Conservation (phyloP, 208 protist genomes). For the Trypanosoma theileri region DNA sequence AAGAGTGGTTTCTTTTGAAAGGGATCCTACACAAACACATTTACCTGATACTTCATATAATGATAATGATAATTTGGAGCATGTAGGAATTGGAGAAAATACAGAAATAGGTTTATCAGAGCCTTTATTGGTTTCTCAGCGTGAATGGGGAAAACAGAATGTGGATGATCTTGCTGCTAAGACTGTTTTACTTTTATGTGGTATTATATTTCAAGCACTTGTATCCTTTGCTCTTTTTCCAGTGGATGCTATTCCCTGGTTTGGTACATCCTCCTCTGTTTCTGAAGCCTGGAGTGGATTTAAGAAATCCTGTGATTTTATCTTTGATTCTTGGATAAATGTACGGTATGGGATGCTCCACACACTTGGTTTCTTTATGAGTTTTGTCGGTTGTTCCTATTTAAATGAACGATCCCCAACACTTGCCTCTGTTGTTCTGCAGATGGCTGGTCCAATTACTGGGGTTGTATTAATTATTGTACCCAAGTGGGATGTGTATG, state of each 20-base stretch:
- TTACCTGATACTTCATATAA: too few relatives aligned
- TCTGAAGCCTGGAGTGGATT: conserved; percentile 56
- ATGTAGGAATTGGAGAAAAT: too few relatives aligned
- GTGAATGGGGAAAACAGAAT: conserved; percentile 59
- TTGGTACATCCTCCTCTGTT: conserved; percentile 50
- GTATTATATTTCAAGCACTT: conserved; percentile 67
- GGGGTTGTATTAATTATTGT: conserved; percentile 72
- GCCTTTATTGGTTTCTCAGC: conserved; percentile 34
- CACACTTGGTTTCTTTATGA: conserved; percentile 74
- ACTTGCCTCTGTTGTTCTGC: conserved; percentile 78
- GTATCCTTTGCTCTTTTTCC: conserved; percentile 67
- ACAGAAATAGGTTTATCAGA: background rate
- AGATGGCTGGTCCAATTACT: conserved; percentile 75
- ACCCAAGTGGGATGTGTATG: conserved; percentile 78
- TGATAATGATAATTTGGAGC: too few relatives aligned
- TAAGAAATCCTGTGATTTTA: conserved; percentile 46
- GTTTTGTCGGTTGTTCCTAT: conserved; percentile 79
- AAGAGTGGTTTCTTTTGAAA: background rate
- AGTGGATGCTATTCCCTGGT: conserved; percentile 74
- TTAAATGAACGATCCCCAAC: conserved; percentile 84
- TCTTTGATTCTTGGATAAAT: conserved; percentile 66
- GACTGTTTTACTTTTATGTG: conserved; percentile 57
- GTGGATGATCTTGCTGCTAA: conserved; percentile 73
- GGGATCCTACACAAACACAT: background rate
- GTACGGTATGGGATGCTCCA: conserved; percentile 66